These are phyloP conservation scores for Cyclotella sp. DNA, from an alignment of 108 stramenopile species.

Conservation along the genomic window DNA sequence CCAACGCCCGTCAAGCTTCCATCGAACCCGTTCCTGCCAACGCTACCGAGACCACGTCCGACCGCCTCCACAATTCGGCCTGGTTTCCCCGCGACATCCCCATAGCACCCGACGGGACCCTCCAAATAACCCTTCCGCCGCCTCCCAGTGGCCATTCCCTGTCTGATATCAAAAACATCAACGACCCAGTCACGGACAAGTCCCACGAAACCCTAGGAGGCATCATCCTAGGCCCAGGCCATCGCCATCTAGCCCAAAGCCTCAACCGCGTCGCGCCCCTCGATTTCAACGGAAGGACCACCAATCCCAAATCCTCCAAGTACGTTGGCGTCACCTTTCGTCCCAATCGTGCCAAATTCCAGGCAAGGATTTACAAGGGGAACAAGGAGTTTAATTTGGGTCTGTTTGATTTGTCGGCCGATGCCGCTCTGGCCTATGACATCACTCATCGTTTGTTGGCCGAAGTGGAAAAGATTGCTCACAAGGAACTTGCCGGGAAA, in stretches of 20 bases:
- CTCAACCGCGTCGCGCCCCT: background rate
- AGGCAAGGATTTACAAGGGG: conserved; percentile 45
- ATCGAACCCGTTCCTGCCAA: no score
- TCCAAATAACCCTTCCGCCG: background rate
- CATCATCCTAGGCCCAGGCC: conserved; percentile 1
- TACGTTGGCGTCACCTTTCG: conserved; percentile 40
- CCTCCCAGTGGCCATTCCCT: background rate
- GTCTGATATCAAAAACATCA: background rate
- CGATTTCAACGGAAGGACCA: background rate
- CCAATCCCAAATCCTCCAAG: background rate
- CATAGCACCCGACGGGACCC: no score
- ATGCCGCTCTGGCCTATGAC: conserved; percentile 42
- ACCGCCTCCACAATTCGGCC: no score
- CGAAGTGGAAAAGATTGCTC: background rate
- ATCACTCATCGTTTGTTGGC: conserved; percentile 26
- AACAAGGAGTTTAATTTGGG: conserved; percentile 47
- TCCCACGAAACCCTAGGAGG: conserved; percentile 3
- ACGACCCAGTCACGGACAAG: background rate
- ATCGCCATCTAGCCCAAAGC: background rate
- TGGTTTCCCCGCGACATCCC: no score
- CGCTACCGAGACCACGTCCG: no score
- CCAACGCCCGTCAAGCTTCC: no score
- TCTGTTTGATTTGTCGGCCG: conserved; percentile 39
- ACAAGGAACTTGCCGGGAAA: background rate
- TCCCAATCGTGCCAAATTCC: conserved; percentile 26